phyloP scores from a whole-genome alignment of 1,284 basidiomycete species.

The Leccinum fallax region DNA sequence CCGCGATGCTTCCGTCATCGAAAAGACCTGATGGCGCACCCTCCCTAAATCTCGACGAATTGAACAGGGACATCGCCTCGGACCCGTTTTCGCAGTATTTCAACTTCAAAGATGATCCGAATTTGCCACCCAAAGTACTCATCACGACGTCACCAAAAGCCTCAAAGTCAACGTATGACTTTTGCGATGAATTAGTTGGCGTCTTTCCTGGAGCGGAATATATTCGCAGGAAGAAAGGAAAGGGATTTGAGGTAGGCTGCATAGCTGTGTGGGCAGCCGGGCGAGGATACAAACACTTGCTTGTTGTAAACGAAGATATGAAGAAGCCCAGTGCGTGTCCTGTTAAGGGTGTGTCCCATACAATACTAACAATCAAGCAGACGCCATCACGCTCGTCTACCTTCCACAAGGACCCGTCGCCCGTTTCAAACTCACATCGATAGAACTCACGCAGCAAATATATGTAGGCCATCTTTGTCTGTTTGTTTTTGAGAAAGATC shows the following conservation, averaged over 20 bases:
- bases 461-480: conserved; percentile 53
- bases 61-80: conserved; percentile 65
- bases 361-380: conserved; percentile 36
- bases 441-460: conserved; percentile 86
- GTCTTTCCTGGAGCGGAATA: conserved; percentile 97
- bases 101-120: conserved; percentile 62
- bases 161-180: conserved; percentile 81
- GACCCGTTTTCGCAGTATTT: conserved; percentile 78
- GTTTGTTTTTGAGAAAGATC: conserved; percentile 3
- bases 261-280: conserved; percentile 95
- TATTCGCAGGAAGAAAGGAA: conserved; percentile 86
- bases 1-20: conserved; percentile 68
- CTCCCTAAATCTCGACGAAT: conserved; percentile 53
- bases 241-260: conserved; percentile 91
- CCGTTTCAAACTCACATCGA: conserved; percentile 93
- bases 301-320: conserved; percentile 95
- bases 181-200: conserved; percentile 89
- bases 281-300: conserved; percentile 84
- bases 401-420: conserved; percentile 94
- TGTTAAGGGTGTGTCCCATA: conserved; percentile 8
- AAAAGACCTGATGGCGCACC: conserved; percentile 37
- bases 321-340: conserved; percentile 82
- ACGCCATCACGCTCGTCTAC: conserved; percentile 90
- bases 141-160: conserved; percentile 91
- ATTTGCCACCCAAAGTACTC: conserved; percentile 79